These are phyloP conservation scores for Sambucus nigra DNA, from an alignment of 129 eudicot species.

Conservation along the genomic window DNA sequence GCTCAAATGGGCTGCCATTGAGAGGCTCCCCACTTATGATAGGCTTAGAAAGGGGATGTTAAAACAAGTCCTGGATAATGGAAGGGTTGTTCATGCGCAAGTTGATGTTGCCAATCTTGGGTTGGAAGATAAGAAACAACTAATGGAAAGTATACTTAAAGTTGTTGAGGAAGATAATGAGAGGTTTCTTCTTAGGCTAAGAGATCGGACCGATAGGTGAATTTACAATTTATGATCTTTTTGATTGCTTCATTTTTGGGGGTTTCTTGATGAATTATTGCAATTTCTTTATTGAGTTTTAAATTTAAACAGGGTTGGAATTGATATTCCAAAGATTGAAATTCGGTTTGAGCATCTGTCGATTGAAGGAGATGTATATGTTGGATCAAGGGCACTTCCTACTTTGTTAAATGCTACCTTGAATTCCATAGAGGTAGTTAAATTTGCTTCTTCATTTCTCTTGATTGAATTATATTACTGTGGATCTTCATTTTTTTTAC, in stretches of 20 bases:
- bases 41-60: slow-evolving; percentile 47
- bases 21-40: slow-evolving; percentile 68
- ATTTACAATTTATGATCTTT: background rate
- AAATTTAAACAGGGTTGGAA: slow-evolving; percentile 57
- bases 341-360: slow-evolving; percentile 60
- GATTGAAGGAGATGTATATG: slow-evolving; percentile 61
- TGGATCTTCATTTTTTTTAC: background rate
- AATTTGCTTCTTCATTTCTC: background rate
- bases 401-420: slow-evolving; percentile 50
- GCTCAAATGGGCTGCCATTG: slow-evolving; percentile 76
- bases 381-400: slow-evolving; percentile 81
- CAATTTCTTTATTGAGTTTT: background rate
- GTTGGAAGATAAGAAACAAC: slow-evolving; percentile 35
- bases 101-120: slow-evolving; percentile 37
- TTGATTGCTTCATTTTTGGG: background rate
- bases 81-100: slow-evolving; percentile 28
- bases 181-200: slow-evolving; percentile 44
- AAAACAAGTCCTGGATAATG: slow-evolving; percentile 45
- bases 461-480: background rate
- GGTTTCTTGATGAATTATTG: background rate
- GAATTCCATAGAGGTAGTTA: slow-evolving; percentile 50
- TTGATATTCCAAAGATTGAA: slow-evolving; percentile 53
- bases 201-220: slow-evolving; percentile 67
- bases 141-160: slow-evolving; percentile 44
- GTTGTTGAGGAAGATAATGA: slow-evolving; percentile 62